Conservation (phyloP, 164 flowering plant species). For the Vitis labrusca region DNA sequence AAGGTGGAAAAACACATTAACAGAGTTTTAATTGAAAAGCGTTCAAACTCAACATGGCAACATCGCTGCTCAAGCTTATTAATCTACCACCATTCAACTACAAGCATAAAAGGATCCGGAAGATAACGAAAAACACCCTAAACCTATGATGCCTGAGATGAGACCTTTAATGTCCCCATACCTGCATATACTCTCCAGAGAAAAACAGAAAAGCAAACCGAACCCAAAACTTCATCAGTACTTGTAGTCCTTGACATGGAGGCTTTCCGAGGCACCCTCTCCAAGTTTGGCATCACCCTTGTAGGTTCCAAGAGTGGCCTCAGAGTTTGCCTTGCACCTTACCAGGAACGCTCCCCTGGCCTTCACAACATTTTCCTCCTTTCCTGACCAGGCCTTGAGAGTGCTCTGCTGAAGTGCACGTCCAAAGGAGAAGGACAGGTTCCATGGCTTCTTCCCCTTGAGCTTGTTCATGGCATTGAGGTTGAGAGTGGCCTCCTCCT, state of each 20-base stretch:
- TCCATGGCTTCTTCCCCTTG: constrained; percentile 77
- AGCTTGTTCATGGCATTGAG: constrained; percentile 78
- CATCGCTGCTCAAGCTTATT: constrained; percentile 1
- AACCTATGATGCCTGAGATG: no score
- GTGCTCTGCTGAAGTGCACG: constrained; percentile 83
- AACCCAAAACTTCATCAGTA: constrained; percentile 32
- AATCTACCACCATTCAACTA: background rate
- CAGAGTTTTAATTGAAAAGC: no score
- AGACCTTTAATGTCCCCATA: no score
- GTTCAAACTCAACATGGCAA: background rate
- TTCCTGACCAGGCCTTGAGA: constrained; percentile 76
- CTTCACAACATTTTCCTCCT: constrained; percentile 59
- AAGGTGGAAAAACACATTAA: no score
- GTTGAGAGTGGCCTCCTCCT: constrained; percentile 73
- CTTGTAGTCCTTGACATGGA: constrained; percentile 82
- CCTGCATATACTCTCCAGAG: constrained; percentile 2
- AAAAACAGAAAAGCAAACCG: background rate
- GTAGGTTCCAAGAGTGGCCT: constrained; percentile 75
- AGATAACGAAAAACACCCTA: background rate
- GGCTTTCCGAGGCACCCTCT: constrained; percentile 74
- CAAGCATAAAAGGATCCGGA: no score
- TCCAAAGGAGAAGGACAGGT: constrained; percentile 73
- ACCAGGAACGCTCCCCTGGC: constrained; percentile 63
- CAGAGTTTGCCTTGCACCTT: constrained; percentile 77
- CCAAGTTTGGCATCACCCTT: constrained; percentile 55